These are phyloP conservation scores for Candida chauliodis DNA, from an alignment of 805 yeast species.

Conservation along the genomic window DNA sequence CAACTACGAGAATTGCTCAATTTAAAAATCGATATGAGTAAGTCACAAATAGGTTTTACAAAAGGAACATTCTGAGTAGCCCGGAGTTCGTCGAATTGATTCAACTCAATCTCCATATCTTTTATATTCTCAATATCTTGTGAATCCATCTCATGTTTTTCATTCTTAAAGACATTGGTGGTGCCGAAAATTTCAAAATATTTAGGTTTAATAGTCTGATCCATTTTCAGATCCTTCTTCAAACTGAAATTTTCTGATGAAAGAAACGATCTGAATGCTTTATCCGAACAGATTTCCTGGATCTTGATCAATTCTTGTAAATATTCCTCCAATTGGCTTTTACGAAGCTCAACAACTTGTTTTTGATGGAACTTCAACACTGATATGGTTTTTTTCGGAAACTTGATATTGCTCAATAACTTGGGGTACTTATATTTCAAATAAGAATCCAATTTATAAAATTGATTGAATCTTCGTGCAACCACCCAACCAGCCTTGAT, in stretches of 20 bases:
- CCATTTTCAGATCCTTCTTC: conserved; percentile 22
- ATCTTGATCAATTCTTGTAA: conserved; percentile 52
- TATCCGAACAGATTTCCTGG: conserved; percentile 70
- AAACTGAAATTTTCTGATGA: conserved; percentile 62
- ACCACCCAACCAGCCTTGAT: conserved; percentile 80
- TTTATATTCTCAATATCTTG: conserved; percentile 27
- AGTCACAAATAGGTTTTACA: conserved; percentile 78
- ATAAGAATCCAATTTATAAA: conserved; percentile 65
- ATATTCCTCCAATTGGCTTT: conserved; percentile 58
- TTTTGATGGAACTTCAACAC: conserved; percentile 70
- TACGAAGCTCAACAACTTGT: conserved; percentile 62
- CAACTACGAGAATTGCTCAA: conserved; percentile 63
- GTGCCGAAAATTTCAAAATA: conserved; percentile 30
- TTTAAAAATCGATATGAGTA: conserved; percentile 67
- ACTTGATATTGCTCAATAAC: conserved; percentile 42
- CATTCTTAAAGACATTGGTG: conserved; percentile 3
- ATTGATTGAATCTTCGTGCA: conserved; percentile 86
- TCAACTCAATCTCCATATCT: conserved; percentile 55
- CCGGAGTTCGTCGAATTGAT: conserved; percentile 43
- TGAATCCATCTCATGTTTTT: conserved; percentile 1
- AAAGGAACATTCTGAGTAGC: conserved; percentile 29
- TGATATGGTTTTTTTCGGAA: conserved; percentile 56
- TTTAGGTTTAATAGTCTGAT: conserved; percentile 14
- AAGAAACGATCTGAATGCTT: conserved; percentile 69
- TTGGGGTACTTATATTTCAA: conserved; percentile 50